These are phyloP conservation scores for Calocybe indica DNA, from an alignment of 768 basidiomycete species.

Conservation along the genomic window DNA sequence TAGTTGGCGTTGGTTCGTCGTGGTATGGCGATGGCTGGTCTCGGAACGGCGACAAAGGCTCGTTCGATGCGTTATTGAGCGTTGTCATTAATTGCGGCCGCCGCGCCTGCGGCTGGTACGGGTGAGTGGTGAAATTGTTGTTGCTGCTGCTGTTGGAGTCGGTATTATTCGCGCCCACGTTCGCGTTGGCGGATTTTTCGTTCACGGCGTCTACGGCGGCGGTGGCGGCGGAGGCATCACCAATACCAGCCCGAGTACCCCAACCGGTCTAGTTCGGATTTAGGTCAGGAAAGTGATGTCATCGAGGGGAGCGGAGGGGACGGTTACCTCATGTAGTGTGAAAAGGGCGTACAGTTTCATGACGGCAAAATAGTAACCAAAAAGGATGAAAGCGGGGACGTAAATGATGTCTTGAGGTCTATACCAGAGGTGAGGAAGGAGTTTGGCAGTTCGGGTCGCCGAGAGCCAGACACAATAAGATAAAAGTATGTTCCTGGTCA, in stretches of 20 bases:
- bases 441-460: constrained; percentile 73
- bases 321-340: constrained; percentile 81
- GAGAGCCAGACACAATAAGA: constrained; percentile 68
- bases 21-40: constrained; percentile 5
- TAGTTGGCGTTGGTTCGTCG: too few species aligned
- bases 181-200: constrained; percentile 20
- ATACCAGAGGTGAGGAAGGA: constrained; percentile 78
- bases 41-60: constrained; percentile 19
- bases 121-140: neutral
- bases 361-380: constrained; percentile 91
- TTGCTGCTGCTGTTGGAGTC: constrained; percentile 17
- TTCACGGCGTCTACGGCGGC: constrained; percentile 51
- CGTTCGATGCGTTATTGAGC: too few species aligned
- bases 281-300: neutral
- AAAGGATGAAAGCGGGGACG: constrained; percentile 81
- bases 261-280: constrained; percentile 63
- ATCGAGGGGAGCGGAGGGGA: neutral
- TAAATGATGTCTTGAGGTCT: constrained; percentile 72
- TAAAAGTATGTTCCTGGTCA: constrained; percentile 56
- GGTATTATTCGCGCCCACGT: constrained; percentile 12
- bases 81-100: neutral
- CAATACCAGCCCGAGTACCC: constrained; percentile 94
- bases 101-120: constrained; percentile 19
- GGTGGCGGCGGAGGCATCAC: constrained; percentile 74
- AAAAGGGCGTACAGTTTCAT: constrained; percentile 93